Evolutionary conservation across 306 rosid genomes (phyloP).

Genomic region (Casuarina cunninghamiana): DNA sequence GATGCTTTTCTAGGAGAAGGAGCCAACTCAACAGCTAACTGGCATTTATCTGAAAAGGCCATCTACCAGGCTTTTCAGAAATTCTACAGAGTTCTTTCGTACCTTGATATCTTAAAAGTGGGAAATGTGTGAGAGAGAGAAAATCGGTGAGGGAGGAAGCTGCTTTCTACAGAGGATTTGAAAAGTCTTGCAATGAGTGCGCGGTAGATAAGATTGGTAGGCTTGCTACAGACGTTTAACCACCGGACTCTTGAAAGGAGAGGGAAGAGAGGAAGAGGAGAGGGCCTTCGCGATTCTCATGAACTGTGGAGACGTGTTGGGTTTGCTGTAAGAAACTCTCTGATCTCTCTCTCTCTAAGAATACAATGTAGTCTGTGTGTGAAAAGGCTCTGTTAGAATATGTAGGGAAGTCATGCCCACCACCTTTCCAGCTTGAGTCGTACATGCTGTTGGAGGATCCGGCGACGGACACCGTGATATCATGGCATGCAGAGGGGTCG

Average conservation of each 20-base stretch:
- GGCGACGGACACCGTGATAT: constrained; percentile 60
- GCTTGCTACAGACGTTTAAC: constrained; percentile 60
- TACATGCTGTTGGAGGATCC: constrained; percentile 86
- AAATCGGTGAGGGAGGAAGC: no score
- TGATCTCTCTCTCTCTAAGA: background rate
- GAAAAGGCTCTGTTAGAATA: constrained; percentile 56
- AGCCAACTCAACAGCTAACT: no score
- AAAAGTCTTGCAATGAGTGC: constrained; percentile 32
- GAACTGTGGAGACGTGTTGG: constrained; percentile 99
- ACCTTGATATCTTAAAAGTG: no score
- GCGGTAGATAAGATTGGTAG: constrained; percentile 30
- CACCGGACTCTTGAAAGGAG: constrained; percentile 10
- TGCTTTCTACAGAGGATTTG: no score
- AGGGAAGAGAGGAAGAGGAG: constrained; percentile 4
- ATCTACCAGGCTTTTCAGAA: no score
- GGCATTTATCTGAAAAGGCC: no score
- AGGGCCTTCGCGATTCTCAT: constrained; percentile 75
- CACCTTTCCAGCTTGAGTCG: constrained; percentile 88
- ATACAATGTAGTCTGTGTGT: constrained; percentile 35
- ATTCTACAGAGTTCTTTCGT: no score
- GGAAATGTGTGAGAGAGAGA: no score
- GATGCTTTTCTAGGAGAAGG: no score
- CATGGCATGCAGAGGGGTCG: constrained; percentile 76
- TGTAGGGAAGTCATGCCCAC: constrained; percentile 68
- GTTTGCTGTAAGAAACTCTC: constrained; percentile 35